Percentiles rank a stretch among this genome's conserved stretches.
These are phyloP conservation scores for Delonix regia DNA, from an alignment of 306 rosid genomes.

Conservation along the genomic window DNA sequence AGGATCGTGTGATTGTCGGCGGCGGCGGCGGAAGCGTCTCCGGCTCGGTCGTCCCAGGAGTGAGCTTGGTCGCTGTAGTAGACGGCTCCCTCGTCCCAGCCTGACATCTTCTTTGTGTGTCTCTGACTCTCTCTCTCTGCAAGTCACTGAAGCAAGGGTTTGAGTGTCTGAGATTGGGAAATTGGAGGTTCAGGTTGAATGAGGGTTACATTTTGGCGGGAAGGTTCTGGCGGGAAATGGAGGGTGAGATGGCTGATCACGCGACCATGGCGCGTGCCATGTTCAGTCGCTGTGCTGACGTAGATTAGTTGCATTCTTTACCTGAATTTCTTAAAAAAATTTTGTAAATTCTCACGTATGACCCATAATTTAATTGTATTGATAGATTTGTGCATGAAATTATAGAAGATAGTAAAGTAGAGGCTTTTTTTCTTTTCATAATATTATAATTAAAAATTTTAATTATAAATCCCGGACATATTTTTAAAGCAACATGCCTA, in stretches of 20 bases:
- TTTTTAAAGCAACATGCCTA: too few relatives aligned
- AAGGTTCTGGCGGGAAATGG: constrained; percentile 56
- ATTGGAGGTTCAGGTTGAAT: constrained; percentile 17
- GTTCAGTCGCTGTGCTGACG: not conserved
- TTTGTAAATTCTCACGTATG: too few relatives aligned
- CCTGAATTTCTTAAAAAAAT: too few relatives aligned
- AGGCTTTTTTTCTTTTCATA: too few relatives aligned
- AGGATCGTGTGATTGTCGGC: constrained; percentile 72
- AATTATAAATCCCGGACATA: too few relatives aligned
- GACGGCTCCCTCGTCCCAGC: constrained; percentile 98
- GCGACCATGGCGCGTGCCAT: constrained; percentile 28
- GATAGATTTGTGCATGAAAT: too few relatives aligned
- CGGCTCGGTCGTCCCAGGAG: constrained; percentile 65
- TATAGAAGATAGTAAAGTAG: too few relatives aligned
- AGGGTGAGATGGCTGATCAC: not conserved
- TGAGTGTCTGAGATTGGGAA: constrained; percentile 4
- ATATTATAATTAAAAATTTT: too few relatives aligned
- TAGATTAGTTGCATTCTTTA: not conserved
- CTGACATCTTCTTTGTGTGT: constrained; percentile 64
- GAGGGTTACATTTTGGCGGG: constrained; percentile 47
- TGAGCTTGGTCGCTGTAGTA: constrained; percentile 97
- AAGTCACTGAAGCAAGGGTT: constrained; percentile 9
- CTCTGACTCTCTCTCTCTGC: constrained; percentile 24
- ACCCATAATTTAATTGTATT: too few relatives aligned
- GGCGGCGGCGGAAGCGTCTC: constrained; percentile 45